phyloP scores from a whole-genome alignment of 169 alveolate genomes.

The Plasmodium chabaudi region DNA sequence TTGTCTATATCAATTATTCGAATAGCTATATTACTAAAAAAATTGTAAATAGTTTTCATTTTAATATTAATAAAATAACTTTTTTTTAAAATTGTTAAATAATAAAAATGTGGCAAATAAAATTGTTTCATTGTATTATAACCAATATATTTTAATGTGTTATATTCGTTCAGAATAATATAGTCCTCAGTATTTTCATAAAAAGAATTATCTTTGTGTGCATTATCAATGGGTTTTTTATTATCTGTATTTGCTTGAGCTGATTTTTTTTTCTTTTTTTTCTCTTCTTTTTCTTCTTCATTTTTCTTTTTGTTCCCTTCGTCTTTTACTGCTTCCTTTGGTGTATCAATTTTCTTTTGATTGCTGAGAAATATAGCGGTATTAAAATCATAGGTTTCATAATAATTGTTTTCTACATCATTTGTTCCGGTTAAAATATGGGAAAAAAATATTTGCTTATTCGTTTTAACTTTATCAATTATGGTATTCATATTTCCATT shows the following conservation, averaged over 20 bases:
- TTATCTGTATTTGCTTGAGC: conserved; percentile 9
- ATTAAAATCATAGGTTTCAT: conserved; percentile 59
- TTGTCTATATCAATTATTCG: conserved; percentile 35
- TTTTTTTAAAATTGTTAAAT: conserved; percentile 57
- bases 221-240: neutral
- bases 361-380: conserved; percentile 19
- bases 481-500: conserved; percentile 63
- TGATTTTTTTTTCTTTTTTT: neutral
- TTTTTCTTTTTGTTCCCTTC: no score
- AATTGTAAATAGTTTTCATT: conserved; percentile 34
- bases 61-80: conserved; percentile 24
- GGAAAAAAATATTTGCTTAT: conserved; percentile 28
- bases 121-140: conserved; percentile 60
- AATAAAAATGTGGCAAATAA: conserved; percentile 65
- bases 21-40: conserved; percentile 20
- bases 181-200: conserved; percentile 8
- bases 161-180: conserved; percentile 43
- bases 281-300: no score
- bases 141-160: conserved; percentile 29
- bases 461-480: conserved; percentile 7
- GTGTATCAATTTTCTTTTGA: neutral
- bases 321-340: no score
- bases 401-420: conserved; percentile 7
- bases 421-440: conserved; percentile 26
- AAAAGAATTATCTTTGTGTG: neutral